A percentile compares a stretch with the other conserved stretches of the same genome.
Conservation (phyloP, 2,329 filamentous ascomycete genomes). For the Catunica adiposa region DNA sequence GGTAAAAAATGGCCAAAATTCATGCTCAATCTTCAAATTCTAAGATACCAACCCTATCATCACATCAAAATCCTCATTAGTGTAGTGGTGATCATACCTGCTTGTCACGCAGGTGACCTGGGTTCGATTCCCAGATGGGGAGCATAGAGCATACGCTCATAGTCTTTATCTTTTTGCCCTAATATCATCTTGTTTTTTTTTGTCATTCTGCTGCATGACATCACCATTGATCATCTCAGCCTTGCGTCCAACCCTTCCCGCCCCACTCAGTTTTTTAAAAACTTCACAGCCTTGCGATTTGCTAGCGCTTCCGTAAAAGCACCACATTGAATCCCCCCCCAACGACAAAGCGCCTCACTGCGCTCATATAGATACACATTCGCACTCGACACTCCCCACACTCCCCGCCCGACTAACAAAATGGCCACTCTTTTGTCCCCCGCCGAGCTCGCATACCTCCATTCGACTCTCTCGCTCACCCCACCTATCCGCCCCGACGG, state of each 20-base stretch:
- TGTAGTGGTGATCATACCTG: constrained; percentile 1
- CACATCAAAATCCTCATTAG: neutral
- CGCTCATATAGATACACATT: too few relatives aligned
- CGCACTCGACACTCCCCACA: neutral
- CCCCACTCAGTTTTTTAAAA: neutral
- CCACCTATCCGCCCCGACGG: constrained; percentile 85
- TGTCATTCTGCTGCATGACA: neutral
- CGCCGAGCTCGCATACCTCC: constrained; percentile 89
- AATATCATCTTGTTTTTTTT: neutral
- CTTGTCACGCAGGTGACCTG: constrained; percentile 15
- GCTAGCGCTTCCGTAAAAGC: too few relatives aligned
- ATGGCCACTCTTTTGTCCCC: constrained; percentile 75
- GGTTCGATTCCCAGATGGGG: constrained; percentile 13
- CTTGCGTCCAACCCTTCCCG: neutral
- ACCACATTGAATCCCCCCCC: too few relatives aligned
- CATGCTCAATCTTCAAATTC: too few relatives aligned
- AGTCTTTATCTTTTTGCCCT: neutral
- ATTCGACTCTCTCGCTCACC: constrained; percentile 62
- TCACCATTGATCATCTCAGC: neutral
- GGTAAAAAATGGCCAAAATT: too few relatives aligned
- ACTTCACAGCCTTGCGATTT: too few relatives aligned
- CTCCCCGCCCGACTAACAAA: constrained; percentile 12
- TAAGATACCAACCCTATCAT: too few relatives aligned
- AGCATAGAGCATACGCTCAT: too few relatives aligned
- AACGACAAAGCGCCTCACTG: too few relatives aligned